These are phyloP conservation scores for Cyclocybe aegerita DNA, from an alignment of 768 basidiomycete genomes.

Conservation along the genomic window DNA sequence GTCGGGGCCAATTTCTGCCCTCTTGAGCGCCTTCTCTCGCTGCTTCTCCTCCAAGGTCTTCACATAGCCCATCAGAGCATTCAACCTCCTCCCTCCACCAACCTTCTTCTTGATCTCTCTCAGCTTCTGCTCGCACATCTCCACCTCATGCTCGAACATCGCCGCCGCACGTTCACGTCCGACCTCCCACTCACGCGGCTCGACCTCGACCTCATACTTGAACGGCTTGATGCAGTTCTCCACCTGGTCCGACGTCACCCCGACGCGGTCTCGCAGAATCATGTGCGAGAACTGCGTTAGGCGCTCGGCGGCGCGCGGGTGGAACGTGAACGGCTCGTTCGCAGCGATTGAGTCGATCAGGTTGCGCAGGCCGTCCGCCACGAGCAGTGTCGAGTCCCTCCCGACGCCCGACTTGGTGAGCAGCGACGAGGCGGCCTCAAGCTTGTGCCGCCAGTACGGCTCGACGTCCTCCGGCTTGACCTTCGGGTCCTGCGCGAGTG, in stretches of 20 bases:
- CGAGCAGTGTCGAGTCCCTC: slow-evolving; percentile 88
- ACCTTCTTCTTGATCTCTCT: slow-evolving; percentile 86
- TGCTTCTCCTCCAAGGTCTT: slow-evolving; percentile 77
- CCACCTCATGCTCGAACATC: slow-evolving; percentile 82
- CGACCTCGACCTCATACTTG: slow-evolving; percentile 98
- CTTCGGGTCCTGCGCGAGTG: slow-evolving; percentile 67
- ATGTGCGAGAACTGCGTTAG: slow-evolving; percentile 90
- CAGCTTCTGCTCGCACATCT: slow-evolving; percentile 83
- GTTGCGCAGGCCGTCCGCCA: slow-evolving; percentile 88
- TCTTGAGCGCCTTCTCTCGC: slow-evolving; percentile 56
- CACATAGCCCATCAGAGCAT: slow-evolving; percentile 76
- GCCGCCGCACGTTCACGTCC: slow-evolving; percentile 76
- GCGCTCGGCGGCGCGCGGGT: slow-evolving; percentile 86
- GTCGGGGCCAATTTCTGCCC: slow-evolving; percentile 35
- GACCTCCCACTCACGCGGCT: slow-evolving; percentile 87
- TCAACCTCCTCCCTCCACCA: slow-evolving; percentile 82
- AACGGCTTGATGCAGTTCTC: slow-evolving; percentile 99
- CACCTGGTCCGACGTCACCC: slow-evolving; percentile 95
- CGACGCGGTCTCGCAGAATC: slow-evolving; percentile 90
- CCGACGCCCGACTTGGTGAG: slow-evolving; percentile 97
- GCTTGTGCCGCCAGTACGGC: slow-evolving; percentile 93
- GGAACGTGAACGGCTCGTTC: slow-evolving; percentile 90
- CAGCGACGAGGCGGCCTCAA: slow-evolving; percentile 89
- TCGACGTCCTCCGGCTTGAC: slow-evolving; percentile 77
- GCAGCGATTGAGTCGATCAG: slow-evolving; percentile 88